phyloP scores from a whole-genome alignment of 768 basidiomycete species.

The Podaxis sp. region DNA sequence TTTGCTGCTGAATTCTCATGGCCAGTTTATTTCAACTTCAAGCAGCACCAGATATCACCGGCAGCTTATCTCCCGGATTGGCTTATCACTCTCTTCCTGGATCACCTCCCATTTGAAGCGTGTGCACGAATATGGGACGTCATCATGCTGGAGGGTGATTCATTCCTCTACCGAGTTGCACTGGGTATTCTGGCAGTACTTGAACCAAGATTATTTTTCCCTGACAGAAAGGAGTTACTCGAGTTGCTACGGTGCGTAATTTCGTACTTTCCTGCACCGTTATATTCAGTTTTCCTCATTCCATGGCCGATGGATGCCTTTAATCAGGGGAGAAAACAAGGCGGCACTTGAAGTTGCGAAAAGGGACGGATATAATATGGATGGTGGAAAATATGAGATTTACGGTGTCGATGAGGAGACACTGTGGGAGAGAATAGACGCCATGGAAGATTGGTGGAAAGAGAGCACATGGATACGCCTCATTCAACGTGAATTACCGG shows the following conservation, averaged over 20 bases:
- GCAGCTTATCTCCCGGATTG: conserved; percentile 79
- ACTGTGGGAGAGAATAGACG: conserved; percentile 77
- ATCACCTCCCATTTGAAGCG: conserved; percentile 88
- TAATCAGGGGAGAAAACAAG: conserved; percentile 69
- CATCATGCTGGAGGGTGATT: conserved; percentile 81
- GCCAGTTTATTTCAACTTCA: conserved; percentile 90
- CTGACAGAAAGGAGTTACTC: conserved; percentile 72
- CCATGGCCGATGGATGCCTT: background rate
- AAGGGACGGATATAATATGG: conserved; percentile 56
- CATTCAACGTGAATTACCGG: conserved; percentile 82
- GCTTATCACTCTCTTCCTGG: conserved; percentile 75
- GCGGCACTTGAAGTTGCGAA: conserved; percentile 80
- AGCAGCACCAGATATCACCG: conserved; percentile 88
- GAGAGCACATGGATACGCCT: conserved; percentile 85
- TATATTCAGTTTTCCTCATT: background rate
- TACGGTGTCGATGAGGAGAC: conserved; percentile 84
- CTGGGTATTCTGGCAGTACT: conserved; percentile 80
- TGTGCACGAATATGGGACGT: conserved; percentile 91
- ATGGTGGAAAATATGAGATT: conserved; percentile 80
- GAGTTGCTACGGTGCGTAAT: conserved; percentile 65
- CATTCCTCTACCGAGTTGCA: conserved; percentile 82
- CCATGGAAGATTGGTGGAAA: conserved; percentile 91
- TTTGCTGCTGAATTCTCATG: conserved; percentile 6
- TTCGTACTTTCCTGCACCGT: conserved; percentile 5
- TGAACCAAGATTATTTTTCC: conserved; percentile 86